Evolutionary conservation across 148 eudicot species (phyloP).

Genomic region (Mesembryanthemum crystallinum): DNA sequence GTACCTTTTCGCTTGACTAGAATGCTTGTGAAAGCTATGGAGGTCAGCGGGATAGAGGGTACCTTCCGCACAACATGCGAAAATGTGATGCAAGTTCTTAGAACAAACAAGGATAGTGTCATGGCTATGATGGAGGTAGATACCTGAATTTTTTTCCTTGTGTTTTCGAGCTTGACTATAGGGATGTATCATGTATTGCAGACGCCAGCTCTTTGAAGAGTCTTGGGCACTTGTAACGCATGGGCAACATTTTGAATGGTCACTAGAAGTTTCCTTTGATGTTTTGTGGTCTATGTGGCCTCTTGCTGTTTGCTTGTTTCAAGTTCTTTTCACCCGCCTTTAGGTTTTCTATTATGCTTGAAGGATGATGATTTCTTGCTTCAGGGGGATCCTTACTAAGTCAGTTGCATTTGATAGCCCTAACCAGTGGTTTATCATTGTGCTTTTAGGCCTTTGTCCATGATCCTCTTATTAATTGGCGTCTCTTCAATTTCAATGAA

Average conservation of each 20-base stretch:
- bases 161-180: background rate
- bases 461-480: constrained; percentile 98
- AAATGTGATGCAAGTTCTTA: constrained; percentile 96
- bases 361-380: too few species aligned
- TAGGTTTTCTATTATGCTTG: too few species aligned
- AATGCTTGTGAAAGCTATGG: constrained; percentile 99
- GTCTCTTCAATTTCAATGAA: constrained; percentile 95
- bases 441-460: constrained; percentile 86
- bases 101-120: constrained; percentile 94
- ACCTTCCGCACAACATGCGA: constrained; percentile 97
- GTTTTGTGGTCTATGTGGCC: background rate
- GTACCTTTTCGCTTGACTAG: constrained; percentile 97
- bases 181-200: too few species aligned
- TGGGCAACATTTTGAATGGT: background rate
- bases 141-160: constrained; percentile 13
- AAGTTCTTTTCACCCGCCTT: background rate
- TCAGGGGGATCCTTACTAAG: background rate
- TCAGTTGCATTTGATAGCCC: background rate
- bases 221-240: background rate
- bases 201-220: background rate
- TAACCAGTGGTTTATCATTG: constrained; percentile 12
- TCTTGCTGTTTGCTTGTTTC: background rate
- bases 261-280: background rate
- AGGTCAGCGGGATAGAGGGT: constrained; percentile 97
- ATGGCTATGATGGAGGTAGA: constrained; percentile 99